A percentile compares a stretch with the other conserved stretches of the same genome.
Conservation (phyloP, 495 filamentous ascomycete genomes). For the Trichoderma erinaceum region DNA sequence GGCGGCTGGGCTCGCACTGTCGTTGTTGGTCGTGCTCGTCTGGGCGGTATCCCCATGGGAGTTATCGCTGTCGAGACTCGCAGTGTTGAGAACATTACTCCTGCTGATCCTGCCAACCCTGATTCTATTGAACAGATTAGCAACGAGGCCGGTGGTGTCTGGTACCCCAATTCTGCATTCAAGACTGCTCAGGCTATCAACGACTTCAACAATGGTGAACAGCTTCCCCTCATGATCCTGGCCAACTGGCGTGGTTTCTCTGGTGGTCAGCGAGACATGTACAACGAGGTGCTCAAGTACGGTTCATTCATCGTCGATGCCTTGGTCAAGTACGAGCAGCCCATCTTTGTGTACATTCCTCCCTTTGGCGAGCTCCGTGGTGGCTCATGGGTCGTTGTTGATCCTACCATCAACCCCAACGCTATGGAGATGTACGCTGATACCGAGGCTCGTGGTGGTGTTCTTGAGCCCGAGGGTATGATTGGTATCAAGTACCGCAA, state of each 20-base stretch:
- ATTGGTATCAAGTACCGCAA: constrained; percentile 96
- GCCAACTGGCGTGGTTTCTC: constrained; percentile 99
- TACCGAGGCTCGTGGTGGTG: constrained; percentile 90
- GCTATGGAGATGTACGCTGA: constrained; percentile 99
- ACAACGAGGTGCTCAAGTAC: constrained; percentile 99
- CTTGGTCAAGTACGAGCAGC: constrained; percentile 96
- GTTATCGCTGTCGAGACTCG: constrained; percentile 96
- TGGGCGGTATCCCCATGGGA: constrained; percentile 97
- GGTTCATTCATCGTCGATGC: constrained; percentile 98
- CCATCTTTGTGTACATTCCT: constrained; percentile 97
- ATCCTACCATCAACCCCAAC: constrained; percentile 93
- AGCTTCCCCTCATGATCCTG: constrained; percentile 96
- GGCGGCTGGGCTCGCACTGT: constrained; percentile 96
- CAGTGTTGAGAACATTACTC: constrained; percentile 91
- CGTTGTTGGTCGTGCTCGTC: constrained; percentile 90
- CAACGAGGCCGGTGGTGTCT: constrained; percentile 94
- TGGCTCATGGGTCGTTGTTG: constrained; percentile 98
- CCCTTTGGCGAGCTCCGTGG: constrained; percentile 94
- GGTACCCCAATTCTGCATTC: constrained; percentile 99
- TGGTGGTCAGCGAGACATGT: constrained; percentile 98
- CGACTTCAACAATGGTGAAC: constrained; percentile 98
- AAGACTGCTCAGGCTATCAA: constrained; percentile 98
- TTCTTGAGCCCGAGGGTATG: constrained; percentile 96
- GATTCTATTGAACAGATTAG: constrained; percentile 93
- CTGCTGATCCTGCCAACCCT: constrained; percentile 96